Conservation (phyloP, 257 asterid genomes). For the Schizonepeta tenuifolia region DNA sequence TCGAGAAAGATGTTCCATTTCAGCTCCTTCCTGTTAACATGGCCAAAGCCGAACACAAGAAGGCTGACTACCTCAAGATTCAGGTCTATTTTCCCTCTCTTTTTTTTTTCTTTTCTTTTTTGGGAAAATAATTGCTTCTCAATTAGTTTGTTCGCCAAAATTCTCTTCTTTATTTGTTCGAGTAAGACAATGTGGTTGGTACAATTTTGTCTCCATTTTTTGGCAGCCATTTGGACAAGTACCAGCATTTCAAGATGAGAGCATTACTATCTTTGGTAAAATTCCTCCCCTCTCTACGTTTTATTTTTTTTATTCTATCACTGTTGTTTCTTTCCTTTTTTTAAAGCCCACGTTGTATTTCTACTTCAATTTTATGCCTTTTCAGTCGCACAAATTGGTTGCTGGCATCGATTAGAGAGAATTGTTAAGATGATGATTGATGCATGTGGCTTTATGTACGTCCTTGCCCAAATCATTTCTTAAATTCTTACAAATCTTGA, state of each 20-base stretch:
- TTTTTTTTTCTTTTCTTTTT: neutral
- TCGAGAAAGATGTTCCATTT: conserved; percentile 76
- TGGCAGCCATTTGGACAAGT: conserved; percentile 92
- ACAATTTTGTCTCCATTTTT: conserved; percentile 5
- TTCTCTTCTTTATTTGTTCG: neutral
- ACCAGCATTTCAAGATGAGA: conserved; percentile 81
- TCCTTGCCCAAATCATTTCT: no score
- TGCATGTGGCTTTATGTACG: no score
- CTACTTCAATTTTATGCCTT: neutral
- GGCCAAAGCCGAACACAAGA: conserved; percentile 80
- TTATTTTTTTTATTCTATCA: neutral
- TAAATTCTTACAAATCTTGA: no score
- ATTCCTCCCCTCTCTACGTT: neutral
- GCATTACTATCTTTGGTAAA: conserved; percentile 71
- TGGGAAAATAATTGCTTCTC: neutral
- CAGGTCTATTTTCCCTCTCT: conserved; percentile 48
- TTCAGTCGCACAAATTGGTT: neutral
- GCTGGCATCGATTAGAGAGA: neutral
- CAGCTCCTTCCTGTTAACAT: conserved; percentile 70
- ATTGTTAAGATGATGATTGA: neutral
- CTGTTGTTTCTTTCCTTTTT: neutral
- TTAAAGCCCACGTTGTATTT: neutral
- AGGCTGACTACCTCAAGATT: conserved; percentile 76
- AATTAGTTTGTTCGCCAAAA: neutral
- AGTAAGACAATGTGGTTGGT: neutral